Conservation (phyloP, 1,139 yeast genomes). For the Sugiyamaella xylanicola region DNA sequence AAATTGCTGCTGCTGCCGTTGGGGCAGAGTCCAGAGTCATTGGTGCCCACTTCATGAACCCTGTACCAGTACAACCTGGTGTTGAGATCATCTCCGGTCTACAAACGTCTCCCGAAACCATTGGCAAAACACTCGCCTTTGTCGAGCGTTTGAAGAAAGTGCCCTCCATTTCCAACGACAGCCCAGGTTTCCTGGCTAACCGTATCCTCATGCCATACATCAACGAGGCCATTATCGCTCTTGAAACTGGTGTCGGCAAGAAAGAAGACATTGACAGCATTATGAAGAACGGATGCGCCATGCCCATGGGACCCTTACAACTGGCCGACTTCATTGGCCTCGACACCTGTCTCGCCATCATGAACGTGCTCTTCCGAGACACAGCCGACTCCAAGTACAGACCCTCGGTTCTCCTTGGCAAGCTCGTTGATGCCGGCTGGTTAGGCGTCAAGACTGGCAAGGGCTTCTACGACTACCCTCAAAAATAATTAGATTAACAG, state of each 20-base stretch:
- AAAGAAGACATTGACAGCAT: conserved; percentile 49
- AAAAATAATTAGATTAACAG: conserved; percentile 2
- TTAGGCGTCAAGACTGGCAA: conserved; percentile 47
- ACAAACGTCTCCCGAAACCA: conserved; percentile 45
- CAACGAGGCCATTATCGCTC: conserved; percentile 47
- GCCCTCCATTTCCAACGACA: conserved; percentile 45
- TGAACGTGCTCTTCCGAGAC: conserved; percentile 47
- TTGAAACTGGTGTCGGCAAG: conserved; percentile 48
- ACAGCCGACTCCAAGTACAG: conserved; percentile 49
- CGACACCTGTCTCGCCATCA: conserved; percentile 49
- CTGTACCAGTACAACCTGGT: conserved; percentile 51
- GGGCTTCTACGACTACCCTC: conserved; percentile 47
- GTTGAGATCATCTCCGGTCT: conserved; percentile 49
- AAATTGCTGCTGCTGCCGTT: conserved; percentile 48
- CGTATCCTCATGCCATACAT: conserved; percentile 49
- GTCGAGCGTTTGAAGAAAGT: conserved; percentile 44
- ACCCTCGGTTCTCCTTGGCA: conserved; percentile 45
- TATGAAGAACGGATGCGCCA: conserved; percentile 51
- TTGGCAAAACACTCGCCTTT: conserved; percentile 40
- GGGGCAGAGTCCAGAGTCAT: conserved; percentile 48
- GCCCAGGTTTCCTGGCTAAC: conserved; percentile 50
- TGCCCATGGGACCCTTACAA: conserved; percentile 52
- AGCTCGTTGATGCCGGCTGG: conserved; percentile 50
- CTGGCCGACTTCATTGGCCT: conserved; percentile 50
- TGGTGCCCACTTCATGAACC: conserved; percentile 51